Evolutionary conservation across 2,329 filamentous ascomycete species (phyloP), one percentile per base, ranked within the genome.

Genomic region (Aspergillus phoenicis): DNA sequence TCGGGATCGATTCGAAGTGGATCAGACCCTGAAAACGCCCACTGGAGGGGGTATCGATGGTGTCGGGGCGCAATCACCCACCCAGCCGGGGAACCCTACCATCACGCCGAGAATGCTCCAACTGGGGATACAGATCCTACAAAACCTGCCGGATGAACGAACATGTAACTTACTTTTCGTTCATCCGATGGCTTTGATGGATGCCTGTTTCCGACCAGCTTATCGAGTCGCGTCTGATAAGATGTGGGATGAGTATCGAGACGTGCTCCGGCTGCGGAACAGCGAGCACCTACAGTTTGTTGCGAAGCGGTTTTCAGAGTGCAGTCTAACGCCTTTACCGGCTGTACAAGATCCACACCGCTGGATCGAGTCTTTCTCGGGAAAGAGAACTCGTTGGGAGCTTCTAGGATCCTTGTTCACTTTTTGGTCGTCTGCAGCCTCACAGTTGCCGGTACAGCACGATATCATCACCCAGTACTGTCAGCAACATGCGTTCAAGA

Each of bases 291-390:
- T 58, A n/a, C 20, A 28, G 8, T 13, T 5, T n/a, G 11, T 45
- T 17, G 45, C 56, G 10, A 7, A 7, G 33, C 47, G 36, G 2
- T 20, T 58, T 8, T 52, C 56, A 4, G 28, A 33, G n/a, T 28
- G 17, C 20, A 58, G 47, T 8, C 10, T 30, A 2, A 11, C 26
- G 7, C 33, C 47, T 5, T 45, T 58, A 10, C 45, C 22, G n/a
- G 17, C 47, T 4, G 47, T 45, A 17, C 33, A 52, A 24, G 17
- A 43, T 8, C 56, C 47, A 4, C 22, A 17, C 10, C 47, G n/a
- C 17, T 58, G 57, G 57, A n/a, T 58, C 2, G 36, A 52, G 48
- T 53, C 57, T 3, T 58, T 58, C 38, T 52, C 47, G 2, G 57
- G 57, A 2, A 45, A 17, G 26, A 26, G 22, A 5, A 22, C 49